Evolutionary conservation across 2,329 filamentous ascomycete species (phyloP).

Genomic region (Coniella lustricola): DNA sequence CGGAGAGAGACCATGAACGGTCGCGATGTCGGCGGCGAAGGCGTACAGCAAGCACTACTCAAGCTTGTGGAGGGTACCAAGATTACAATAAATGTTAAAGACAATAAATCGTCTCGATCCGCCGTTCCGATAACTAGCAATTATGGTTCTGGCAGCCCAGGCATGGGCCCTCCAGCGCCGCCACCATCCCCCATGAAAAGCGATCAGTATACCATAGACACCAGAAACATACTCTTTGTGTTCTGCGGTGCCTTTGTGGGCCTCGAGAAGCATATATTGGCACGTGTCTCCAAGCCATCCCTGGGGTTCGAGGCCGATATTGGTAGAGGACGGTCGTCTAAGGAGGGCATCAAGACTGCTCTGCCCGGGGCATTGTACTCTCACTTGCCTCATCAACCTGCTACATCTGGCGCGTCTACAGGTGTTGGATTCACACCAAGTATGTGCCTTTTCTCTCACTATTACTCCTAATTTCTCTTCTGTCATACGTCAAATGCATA

Average conservation of each 20-base stretch:
- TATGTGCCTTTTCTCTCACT: neutral
- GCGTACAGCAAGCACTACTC: conserved; percentile 88
- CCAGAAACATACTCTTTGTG: conserved; percentile 94
- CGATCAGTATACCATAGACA: conserved; percentile 71
- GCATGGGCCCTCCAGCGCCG: conserved; percentile 37
- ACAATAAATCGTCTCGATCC: conserved; percentile 54
- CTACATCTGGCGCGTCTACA: conserved; percentile 17
- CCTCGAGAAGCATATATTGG: conserved; percentile 77
- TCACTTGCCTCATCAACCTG: conserved; percentile 49
- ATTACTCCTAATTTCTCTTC: neutral
- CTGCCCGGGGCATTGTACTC: conserved; percentile 57
- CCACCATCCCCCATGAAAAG: conserved; percentile 42
- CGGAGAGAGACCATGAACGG: conserved; percentile 80
- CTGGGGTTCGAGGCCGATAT: conserved; percentile 90
- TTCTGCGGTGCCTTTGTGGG: conserved; percentile 94
- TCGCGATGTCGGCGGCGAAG: conserved; percentile 91
- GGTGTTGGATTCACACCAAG: conserved; percentile 39
- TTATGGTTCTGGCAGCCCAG: conserved; percentile 39
- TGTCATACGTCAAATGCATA: neutral
- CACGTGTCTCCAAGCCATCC: conserved; percentile 75
- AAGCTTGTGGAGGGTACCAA: conserved; percentile 97
- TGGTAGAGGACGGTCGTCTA: conserved; percentile 38
- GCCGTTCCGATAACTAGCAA: conserved; percentile 46
- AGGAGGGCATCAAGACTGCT: conserved; percentile 44
- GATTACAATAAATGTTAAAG: conserved; percentile 83